Base-by-base conservation (phyloP, 1,139 yeast species). In the Tardiomyces digboiensis region DNA sequence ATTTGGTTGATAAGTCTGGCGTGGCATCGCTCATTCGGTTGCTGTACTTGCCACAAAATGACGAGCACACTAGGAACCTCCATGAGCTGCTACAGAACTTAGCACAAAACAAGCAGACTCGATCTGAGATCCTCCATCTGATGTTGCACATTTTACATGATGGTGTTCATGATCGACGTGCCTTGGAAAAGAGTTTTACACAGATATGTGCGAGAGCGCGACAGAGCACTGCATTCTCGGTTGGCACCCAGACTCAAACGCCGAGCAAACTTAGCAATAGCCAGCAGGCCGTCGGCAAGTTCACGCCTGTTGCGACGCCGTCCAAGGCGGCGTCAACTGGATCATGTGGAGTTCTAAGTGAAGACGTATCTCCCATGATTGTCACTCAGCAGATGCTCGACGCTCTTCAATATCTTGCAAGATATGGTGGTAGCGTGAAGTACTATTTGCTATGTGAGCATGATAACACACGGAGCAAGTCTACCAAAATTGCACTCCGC, bases 391-490 rank as follows among this genome's bases (percentile, higher is more conserved):
- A 88, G 57, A 74, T 82, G 4, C 70, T 88, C 41, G 95, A 86
- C 51, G 81, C 85, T 0, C 65, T 88, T 26, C 86, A 82, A 52
- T 80, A 75, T 55, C 67, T 89, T 44, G 71, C 88, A 42, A 87
- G 84, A 46, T 71, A 79, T 41, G 85, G 82, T 51, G 72, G 74
- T 18, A 85, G 80, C 52, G 70, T 85, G 57, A 74, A 93, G 48
- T 80, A 80, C 55, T 88, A 80, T 57, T 80, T 89, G 57, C 68
- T 89, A 47, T 78, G 84, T 5, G 95, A 87, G 52, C 95, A 87
- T 58, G 96, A 88, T 36, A 74, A 72, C 42, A 13, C 68, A 5
- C 5, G 10, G 33, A 5, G 8, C 33, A 26, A 26, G 10, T 26
- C 33, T 5, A 26, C 33, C 33, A 78, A 23, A 67, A 76, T 45